Evolutionary conservation across 2,329 filamentous ascomycete species (phyloP).

Genomic region (Fusarium sp.): DNA sequence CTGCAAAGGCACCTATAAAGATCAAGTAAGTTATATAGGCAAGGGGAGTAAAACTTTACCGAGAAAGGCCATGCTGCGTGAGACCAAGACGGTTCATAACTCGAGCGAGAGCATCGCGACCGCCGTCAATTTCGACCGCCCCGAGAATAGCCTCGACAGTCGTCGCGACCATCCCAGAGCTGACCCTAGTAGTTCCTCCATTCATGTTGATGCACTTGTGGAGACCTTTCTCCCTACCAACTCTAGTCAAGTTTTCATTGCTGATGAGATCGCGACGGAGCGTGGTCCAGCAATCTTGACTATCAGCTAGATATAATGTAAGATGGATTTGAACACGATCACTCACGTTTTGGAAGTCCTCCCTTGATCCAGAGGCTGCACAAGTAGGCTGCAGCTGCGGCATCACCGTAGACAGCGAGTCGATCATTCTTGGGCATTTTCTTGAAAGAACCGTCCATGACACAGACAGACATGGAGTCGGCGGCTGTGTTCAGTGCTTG

Average conservation of each 20-base stretch:
- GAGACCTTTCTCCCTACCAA: accelerated
- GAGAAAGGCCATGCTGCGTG: no score
- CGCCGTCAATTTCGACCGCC: neutral
- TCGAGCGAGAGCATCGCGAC: neutral
- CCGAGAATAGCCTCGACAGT: neutral
- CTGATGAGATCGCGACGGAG: neutral
- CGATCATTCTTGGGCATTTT: neutral
- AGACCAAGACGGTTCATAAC: neutral
- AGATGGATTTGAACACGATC: accelerated
- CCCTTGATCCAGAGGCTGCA: neutral
- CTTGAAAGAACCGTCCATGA: neutral
- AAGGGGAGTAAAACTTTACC: no score
- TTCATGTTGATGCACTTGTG: neutral
- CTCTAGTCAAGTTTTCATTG: accelerated
- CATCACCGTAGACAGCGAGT: neutral
- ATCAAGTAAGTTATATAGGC: neutral
- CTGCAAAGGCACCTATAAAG: neutral
- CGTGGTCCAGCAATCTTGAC: neutral
- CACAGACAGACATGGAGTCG: neutral
- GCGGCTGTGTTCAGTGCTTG: neutral
- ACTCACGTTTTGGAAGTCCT: neutral
- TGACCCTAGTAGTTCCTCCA: neutral
- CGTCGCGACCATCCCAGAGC: neutral
- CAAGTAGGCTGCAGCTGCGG: neutral
- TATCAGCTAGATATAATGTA: accelerated